These are phyloP conservation scores for Coffea humblotiana DNA, from an alignment of 305 asterid genomes.

Conservation along the genomic window DNA sequence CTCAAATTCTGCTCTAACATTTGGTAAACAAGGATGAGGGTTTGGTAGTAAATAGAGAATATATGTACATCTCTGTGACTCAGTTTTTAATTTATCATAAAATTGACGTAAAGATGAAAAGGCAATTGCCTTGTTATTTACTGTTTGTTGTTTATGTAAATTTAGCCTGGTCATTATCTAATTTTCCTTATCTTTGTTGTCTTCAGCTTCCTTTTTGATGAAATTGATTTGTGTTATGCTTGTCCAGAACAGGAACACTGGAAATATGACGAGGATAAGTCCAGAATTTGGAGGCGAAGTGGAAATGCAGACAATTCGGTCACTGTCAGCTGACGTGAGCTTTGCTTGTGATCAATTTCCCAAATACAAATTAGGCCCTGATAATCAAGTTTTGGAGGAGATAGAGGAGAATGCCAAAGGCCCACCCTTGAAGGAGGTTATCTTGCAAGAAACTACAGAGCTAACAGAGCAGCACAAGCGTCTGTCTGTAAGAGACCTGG, in stretches of 20 bases:
- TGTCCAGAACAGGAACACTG: conserved; percentile 30
- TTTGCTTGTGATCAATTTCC: conserved; percentile 74
- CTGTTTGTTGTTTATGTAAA: not conserved
- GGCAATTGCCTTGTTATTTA: not conserved
- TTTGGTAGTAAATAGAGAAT: not conserved
- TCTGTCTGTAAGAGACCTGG: conserved; percentile 91
- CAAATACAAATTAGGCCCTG: conserved; percentile 84
- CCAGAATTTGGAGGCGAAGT: conserved; percentile 69
- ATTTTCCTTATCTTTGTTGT: not conserved
- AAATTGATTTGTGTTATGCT: not conserved
- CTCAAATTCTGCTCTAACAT: not conserved
- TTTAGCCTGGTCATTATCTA: not conserved
- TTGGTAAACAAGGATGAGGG: not conserved
- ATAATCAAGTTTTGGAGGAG: conserved; percentile 77
- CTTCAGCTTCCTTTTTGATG: not conserved
- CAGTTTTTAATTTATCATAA: not conserved
- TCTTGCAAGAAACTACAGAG: conserved; percentile 60
- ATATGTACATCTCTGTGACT: not conserved
- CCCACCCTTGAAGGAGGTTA: conserved; percentile 82
- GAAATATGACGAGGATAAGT: conserved; percentile 85
- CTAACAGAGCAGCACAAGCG: conserved; percentile 85
- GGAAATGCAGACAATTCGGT: conserved; percentile 51
- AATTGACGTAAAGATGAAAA: not conserved
- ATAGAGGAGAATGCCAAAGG: conserved; percentile 66
- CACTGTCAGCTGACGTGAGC: conserved; percentile 76